Base-by-base conservation (phyloP, 352 stramenopile species). In the Thalassiosira hispida region DNA sequence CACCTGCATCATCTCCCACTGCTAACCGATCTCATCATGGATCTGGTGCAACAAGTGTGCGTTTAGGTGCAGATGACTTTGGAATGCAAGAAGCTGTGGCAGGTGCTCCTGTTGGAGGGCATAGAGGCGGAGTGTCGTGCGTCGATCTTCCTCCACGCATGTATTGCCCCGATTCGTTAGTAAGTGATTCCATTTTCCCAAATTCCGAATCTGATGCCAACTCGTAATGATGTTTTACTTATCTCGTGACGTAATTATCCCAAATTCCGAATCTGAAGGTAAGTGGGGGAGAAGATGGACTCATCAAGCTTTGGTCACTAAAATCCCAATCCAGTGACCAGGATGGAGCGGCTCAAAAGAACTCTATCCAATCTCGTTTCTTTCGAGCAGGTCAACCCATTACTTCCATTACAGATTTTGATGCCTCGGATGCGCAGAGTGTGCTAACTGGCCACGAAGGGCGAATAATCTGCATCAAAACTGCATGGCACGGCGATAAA, bases 301-400 rank as follows among this genome's bases (percentile, higher is more conserved):
- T 92, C 9, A 93, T 94, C 29, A 94, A 94, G 60, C 53, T 94
- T 1, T 94, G 89, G 89, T 90, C 77, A 14, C 57, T 94, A 14
- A 79, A 86, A 68, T 68, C 77, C 1, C 70, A 77, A 25, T 70
- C 44, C 12, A 60, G 42, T 33, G 47, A 46, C 49, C 29, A 60
- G 2, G 55, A 59, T 8, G 76, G 71, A 53, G 52, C 59, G 0
- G 27, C 52, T 40, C 27, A 62, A 23, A 85, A 70, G 27, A 75
- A 75, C 27, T 62, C 76, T 27, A 47, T 81, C 22, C 74, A 88
- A 60, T 71, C 73, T 53, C 57, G 63, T 51, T 77, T 88, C 29
- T 77, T 79, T 22, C 46, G 62, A 71, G 61, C 53, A 66, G 53
- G 16, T 38, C 31, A 9, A 38, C 3, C 79, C 38, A 73, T 79